Percentiles rank a stretch among this genome's conserved stretches.
These are phyloP conservation scores for Fusarium pilosicola DNA, from an alignment of 2,329 filamentous ascomycete species.

Conservation along the genomic window DNA sequence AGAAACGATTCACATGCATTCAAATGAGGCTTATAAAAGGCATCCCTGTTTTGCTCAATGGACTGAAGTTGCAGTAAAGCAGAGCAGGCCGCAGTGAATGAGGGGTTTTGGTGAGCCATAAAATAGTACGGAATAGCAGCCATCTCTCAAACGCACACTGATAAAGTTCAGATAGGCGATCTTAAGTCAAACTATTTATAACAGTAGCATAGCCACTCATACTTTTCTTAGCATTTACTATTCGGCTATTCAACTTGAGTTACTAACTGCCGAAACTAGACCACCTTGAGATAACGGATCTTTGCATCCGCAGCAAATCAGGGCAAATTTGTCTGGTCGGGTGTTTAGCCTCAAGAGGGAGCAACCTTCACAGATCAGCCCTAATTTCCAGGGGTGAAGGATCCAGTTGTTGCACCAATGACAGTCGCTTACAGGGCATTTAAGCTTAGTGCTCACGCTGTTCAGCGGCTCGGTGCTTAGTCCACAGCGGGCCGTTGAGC, in stretches of 20 bases:
- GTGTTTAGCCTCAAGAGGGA: background rate
- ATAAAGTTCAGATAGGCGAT: background rate
- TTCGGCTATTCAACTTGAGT: background rate
- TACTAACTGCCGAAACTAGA: background rate
- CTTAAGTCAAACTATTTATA: background rate
- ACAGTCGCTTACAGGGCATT: background rate
- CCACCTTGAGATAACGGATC: background rate
- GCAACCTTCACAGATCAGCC: background rate
- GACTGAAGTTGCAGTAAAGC: background rate
- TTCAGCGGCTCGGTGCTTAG: background rate
- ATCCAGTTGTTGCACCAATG: background rate
- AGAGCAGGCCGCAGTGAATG: background rate
- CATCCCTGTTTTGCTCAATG: no score
- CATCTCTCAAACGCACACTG: rapidly evolving
- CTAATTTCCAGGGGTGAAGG: slow-evolving; percentile 4
- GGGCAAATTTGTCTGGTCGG: background rate
- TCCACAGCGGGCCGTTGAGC: background rate
- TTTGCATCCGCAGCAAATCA: background rate
- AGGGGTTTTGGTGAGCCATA: no score
- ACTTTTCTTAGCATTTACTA: background rate
- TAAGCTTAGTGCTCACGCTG: slow-evolving; percentile 5
- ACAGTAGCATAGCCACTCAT: background rate
- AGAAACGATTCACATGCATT: background rate
- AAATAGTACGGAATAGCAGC: background rate
- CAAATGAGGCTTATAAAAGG: background rate